Percentiles rank a stretch among this genome's conserved stretches.
Evolutionary conservation across 2,329 filamentous ascomycete genomes (phyloP).

Genomic region (Aspergillus spinulosporus): DNA sequence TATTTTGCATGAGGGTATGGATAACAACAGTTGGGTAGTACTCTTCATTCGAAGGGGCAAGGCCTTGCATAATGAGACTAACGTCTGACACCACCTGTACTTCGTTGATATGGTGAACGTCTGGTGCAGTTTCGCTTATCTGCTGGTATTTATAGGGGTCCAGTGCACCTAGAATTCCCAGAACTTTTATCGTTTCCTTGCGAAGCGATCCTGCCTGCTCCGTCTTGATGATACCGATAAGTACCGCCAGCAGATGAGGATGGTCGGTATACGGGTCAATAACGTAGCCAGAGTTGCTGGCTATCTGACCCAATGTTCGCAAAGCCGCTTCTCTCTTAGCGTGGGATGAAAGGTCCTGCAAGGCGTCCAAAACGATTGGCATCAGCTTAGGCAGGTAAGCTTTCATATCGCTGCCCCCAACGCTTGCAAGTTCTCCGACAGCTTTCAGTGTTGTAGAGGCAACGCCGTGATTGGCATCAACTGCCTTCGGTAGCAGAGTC

Average conservation of each 20-base stretch:
- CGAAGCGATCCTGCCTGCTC: conserved; percentile 84
- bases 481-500: conserved; percentile 89
- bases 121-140: conserved; percentile 84
- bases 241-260: conserved; percentile 84
- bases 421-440: conserved; percentile 88
- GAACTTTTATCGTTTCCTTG: conserved; percentile 92
- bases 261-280: conserved; percentile 96
- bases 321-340: conserved; percentile 88
- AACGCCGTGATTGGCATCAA: conserved; percentile 80
- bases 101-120: conserved; percentile 70
- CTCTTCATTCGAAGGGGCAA: conserved; percentile 95
- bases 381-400: conserved; percentile 89
- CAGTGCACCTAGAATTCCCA: conserved; percentile 90
- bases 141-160: conserved; percentile 96
- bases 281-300: conserved; percentile 95
- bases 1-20: conserved; percentile 81
- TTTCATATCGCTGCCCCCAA: conserved; percentile 91
- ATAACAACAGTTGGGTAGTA: conserved; percentile 99
- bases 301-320: conserved; percentile 84
- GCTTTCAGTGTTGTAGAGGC: conserved; percentile 94
- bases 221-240: conserved; percentile 91
- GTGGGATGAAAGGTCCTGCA: conserved; percentile 91
- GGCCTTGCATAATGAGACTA: conserved; percentile 93
- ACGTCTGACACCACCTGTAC: conserved; percentile 81
- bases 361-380: conserved; percentile 88